Evolutionary conservation across 176 grass and related monocot species (phyloP).

Genomic region (Triticum monococcum): DNA sequence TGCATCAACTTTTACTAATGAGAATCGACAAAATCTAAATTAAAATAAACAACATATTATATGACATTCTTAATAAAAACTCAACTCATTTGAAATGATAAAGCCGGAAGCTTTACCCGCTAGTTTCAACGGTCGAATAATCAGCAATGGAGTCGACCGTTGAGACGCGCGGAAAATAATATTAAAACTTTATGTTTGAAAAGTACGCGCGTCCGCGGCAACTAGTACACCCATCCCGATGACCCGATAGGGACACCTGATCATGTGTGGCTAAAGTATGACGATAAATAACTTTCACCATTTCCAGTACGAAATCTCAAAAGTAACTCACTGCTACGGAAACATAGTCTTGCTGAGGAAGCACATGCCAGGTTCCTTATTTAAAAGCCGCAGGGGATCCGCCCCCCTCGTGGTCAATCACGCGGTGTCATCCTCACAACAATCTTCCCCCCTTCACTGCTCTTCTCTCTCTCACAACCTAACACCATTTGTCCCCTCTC

Average conservation of each 20-base stretch:
- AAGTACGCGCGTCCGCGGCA: background rate
- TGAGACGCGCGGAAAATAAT: background rate
- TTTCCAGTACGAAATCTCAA: background rate
- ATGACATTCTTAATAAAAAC: too few species aligned
- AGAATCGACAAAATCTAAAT: background rate
- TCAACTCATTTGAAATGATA: too few species aligned
- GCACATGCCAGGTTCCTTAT: background rate
- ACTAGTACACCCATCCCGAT: too few species aligned
- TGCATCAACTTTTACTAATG: background rate
- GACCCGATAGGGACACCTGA: background rate
- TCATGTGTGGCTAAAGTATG: background rate
- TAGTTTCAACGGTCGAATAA: background rate
- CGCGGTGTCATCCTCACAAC: background rate
- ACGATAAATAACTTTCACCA: background rate
- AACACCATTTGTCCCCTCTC: background rate
- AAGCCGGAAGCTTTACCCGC: too few species aligned
- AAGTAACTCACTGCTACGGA: background rate
- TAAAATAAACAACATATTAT: background rate
- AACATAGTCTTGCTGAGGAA: background rate
- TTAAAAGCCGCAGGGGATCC: background rate
- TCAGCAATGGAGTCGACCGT: background rate
- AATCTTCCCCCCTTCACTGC: background rate
- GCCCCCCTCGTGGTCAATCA: background rate
- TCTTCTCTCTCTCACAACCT: background rate
- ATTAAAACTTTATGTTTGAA: background rate